A percentile compares a stretch with the other conserved stretches of the same genome.
phyloP scores from a whole-genome alignment of 345 rosid species.

The Gossypium bickii region DNA sequence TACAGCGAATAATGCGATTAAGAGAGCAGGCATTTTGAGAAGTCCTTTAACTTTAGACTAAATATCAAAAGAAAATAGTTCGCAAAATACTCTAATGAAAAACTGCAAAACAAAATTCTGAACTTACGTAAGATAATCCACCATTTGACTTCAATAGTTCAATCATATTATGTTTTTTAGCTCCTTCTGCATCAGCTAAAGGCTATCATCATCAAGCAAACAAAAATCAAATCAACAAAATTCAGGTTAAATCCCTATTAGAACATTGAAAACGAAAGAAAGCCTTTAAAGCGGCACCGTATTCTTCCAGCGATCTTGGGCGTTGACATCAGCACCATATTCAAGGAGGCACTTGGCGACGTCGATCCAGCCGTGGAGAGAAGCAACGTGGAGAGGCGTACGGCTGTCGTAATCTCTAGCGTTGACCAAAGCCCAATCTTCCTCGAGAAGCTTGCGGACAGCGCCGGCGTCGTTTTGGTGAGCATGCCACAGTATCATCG shows the following conservation, averaged over 20 bases:
- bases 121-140: conserved; percentile 85
- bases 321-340: conserved; percentile 94
- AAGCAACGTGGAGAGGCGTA: conserved; percentile 93
- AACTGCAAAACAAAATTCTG: neutral
- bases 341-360: conserved; percentile 83
- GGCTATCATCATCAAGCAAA: conserved; percentile 49
- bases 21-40: neutral
- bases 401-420: conserved; percentile 92
- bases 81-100: neutral
- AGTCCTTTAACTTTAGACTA: neutral
- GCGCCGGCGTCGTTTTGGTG: conserved; percentile 89
- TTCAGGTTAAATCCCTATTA: neutral
- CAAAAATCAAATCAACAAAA: neutral
- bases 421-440: conserved; percentile 72
- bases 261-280: neutral
- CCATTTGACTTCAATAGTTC: conserved; percentile 78
- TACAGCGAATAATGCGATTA: neutral
- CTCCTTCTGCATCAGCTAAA: conserved; percentile 98
- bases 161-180: conserved; percentile 68
- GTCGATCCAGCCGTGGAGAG: conserved; percentile 92
- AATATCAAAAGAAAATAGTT: neutral
- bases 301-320: conserved; percentile 99
- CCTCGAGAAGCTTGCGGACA: conserved; percentile 88
- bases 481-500: conserved; percentile 94
- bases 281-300: conserved; percentile 40